Conservation (phyloP, 306 rosid genomes). For the Arachis hypogaea region DNA sequence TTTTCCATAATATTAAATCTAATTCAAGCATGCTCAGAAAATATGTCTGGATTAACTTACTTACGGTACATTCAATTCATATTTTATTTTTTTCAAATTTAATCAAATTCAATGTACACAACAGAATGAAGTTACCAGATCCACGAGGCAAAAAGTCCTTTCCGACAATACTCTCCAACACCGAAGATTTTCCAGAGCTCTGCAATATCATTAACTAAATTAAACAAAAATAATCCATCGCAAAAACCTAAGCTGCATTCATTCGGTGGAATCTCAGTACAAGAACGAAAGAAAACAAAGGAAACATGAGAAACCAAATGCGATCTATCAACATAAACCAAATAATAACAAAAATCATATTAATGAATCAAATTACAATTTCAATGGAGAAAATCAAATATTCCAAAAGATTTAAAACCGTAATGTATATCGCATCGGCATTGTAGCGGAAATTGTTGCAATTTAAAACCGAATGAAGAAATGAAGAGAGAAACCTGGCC, state of each 20-base stretch:
- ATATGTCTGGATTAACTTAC: not conserved
- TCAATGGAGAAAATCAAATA: not conserved
- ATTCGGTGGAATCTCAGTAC: not conserved
- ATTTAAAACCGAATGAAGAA: conserved; percentile 17
- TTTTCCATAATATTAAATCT: not conserved
- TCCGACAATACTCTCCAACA: conserved; percentile 94
- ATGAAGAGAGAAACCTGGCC: conserved; percentile 72
- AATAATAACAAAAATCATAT: not conserved
- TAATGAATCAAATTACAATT: not conserved
- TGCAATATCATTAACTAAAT: conserved; percentile 37
- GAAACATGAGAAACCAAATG: not conserved
- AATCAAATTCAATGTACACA: not conserved
- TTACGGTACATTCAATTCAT: not conserved
- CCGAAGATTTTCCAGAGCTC: conserved; percentile 99
- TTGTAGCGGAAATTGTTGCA: not conserved
- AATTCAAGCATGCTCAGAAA: not conserved
- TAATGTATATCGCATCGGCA: no score
- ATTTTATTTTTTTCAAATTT: not conserved
- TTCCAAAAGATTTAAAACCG: not conserved
- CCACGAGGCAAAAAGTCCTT: conserved; percentile 99
- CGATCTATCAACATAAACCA: not conserved
- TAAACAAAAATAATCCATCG: not conserved
- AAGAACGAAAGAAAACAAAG: no score
- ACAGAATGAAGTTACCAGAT: conserved; percentile 63
- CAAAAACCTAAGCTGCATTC: conserved; percentile 9